Base-by-base conservation (phyloP, 2,329 filamentous ascomycete genomes). In the Ampelomyces quisqualis region DNA sequence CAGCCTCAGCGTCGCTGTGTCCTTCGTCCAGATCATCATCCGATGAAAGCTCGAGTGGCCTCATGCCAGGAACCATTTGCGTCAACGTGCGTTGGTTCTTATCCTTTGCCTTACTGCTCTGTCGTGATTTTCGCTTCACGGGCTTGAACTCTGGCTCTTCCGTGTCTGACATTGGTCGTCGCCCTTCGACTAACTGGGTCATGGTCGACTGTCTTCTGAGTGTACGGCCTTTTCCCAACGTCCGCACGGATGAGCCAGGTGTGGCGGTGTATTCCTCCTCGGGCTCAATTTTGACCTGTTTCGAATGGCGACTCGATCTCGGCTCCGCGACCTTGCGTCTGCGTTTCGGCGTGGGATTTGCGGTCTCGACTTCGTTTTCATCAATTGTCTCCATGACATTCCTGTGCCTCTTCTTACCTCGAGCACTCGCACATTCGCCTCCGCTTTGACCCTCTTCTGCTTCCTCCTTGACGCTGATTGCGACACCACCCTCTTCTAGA, bases 191-290 rank as follows among this genome's bases (percentile, higher is more conserved):
- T 4, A 67, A 24, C 28, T 67, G 64, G 11, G 64, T 67, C 63
- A 67, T 66, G 14, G 64, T 67, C 19, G 64, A 66, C 23, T 67
- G 64, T 36, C 58, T 57, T 27, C 51, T 54, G 9, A 57, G 28
- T 13, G 43, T 53, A n/a, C 34, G 44, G 7, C 27, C 45, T 9
- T 14, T 34, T 1, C 36, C 31, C 24, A 28, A 20, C 34, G 41
- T 38, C 21, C 23, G 45, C 40, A 13, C 10, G 17, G 21, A 17
- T 17, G 45, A 40, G 11, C 33, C 34, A 0, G 38, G 22, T 17
- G 35, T 27, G 15, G 28, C n/a, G 9, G 31, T 29, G 20, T 29
- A 8, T 28, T 46, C 48, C 6, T 43, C 21, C 19, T 49, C 40
- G 5, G 42, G 27, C 9, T 29, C 39, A 34, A 31, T n/a, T 32